Conservation (phyloP, 371 early-diverging fungal species). For the Mortierella sp. region DNA sequence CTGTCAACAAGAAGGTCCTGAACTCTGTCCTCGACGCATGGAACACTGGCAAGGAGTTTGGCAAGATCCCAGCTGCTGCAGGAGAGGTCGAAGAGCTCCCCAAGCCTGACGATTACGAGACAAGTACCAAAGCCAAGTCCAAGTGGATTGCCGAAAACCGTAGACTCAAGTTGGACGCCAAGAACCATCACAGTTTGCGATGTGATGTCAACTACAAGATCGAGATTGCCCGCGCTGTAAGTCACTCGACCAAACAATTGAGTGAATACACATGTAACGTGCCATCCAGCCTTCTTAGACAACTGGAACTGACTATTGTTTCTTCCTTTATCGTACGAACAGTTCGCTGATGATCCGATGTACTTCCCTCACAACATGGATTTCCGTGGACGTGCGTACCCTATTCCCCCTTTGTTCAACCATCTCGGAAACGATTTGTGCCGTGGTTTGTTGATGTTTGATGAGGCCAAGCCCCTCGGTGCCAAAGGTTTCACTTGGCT, state of each 20-base stretch:
- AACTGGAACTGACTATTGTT: neutral
- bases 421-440: constrained; percentile 98
- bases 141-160: constrained; percentile 67
- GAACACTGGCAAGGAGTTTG: constrained; percentile 88
- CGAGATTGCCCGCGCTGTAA: constrained; percentile 93
- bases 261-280: neutral
- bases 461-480: constrained; percentile 90
- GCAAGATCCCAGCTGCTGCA: constrained; percentile 82
- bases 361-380: constrained; percentile 99
- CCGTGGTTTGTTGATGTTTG: constrained; percentile 92
- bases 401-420: constrained; percentile 96
- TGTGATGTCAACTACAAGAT: constrained; percentile 97
- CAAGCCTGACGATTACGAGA: constrained; percentile 82
- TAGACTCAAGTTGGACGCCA: constrained; percentile 68
- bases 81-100: constrained; percentile 63
- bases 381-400: constrained; percentile 98
- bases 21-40: constrained; percentile 87
- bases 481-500: constrained; percentile 92
- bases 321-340: neutral
- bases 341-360: constrained; percentile 90
- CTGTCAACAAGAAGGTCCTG: constrained; percentile 88
- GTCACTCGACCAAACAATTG: constrained; percentile 30
- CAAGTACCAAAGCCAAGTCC: constrained; percentile 70
- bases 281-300: neutral
- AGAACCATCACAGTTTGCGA: constrained; percentile 88